Evolutionary conservation across 192 early-diverging fungal genomes (phyloP), one percentile per base, ranked within the genome.

Genomic region (Geosiphon pyriformis): DNA sequence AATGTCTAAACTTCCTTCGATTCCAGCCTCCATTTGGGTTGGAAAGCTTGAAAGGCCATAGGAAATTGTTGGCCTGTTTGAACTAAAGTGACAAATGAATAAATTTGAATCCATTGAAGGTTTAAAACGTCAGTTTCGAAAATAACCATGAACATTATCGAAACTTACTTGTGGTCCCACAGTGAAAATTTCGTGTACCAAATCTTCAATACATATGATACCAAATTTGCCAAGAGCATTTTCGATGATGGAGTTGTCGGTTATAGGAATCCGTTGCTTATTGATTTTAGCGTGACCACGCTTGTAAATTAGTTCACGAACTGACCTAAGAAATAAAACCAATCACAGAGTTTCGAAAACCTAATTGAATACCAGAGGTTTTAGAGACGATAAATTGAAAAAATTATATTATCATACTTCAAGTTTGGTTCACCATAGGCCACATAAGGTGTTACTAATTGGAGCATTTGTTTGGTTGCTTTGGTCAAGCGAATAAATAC

Each of bases 281-380:
- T 95, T 85, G 76, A 98, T 86, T 93, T 99, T 99, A 73, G 86
- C 95, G 80, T 94, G 96, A 67, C 94, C 97, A 70, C 97, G 92
- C 90, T 99, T 98, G 93, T 99, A 99, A 85, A 99, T 87, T 56
- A 99, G 83, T 85, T 99, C 97, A 78, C 93, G 92, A 77, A 97
- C 90, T 33, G 94, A 67, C 27, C 61, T 64, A 52, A 49, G 46
- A 15, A 23, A 27, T n/a, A 22, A 34, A 22, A 18, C 17, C 27
- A 50, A n/a, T 29, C 7, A 42, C 15, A 42, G 37, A 42, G 6
- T 42, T n/a, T n/a, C n/a, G n/a, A n/a, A n/a, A n/a, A n/a, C n/a
- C n/a, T n/a, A n/a, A n/a, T n/a, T n/a, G n/a, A n/a, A n/a, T n/a
- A n/a, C n/a, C n/a, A 57, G 3, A 33, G 1, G 34, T 57, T 22